Evolutionary conservation across 352 stramenopile genomes (phyloP).

Genomic region (Pythium graminicola): DNA sequence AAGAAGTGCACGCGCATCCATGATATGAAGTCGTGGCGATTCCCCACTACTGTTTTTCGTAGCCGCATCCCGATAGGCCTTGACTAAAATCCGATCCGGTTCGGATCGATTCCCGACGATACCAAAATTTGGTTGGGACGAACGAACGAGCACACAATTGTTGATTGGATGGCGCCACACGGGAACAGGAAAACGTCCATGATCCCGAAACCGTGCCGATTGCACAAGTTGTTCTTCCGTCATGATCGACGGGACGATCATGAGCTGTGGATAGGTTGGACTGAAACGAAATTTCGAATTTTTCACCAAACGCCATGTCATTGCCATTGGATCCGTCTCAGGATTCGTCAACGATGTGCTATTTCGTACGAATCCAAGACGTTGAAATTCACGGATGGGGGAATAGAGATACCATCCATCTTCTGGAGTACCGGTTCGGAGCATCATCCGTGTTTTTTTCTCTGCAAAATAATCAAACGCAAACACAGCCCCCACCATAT

Average conservation of each 20-base stretch:
- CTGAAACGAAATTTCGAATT: slow-evolving; percentile 91
- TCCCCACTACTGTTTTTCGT: slow-evolving; percentile 69
- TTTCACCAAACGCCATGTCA: slow-evolving; percentile 82
- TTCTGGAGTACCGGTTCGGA: slow-evolving; percentile 35
- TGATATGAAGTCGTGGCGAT: slow-evolving; percentile 74
- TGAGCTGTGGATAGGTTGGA: slow-evolving; percentile 91
- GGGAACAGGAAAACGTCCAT: slow-evolving; percentile 88
- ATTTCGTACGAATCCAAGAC: slow-evolving; percentile 64
- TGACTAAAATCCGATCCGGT: slow-evolving; percentile 88
- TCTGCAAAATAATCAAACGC: slow-evolving; percentile 78
- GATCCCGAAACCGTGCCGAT: slow-evolving; percentile 88
- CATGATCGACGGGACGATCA: slow-evolving; percentile 92
- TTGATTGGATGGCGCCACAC: slow-evolving; percentile 90
- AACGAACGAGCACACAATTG: slow-evolving; percentile 92
- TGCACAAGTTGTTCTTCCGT: slow-evolving; percentile 89
- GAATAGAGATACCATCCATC: slow-evolving; percentile 83
- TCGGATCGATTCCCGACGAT: slow-evolving; percentile 91
- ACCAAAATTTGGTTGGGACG: slow-evolving; percentile 95
- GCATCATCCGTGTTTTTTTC: slow-evolving; percentile 39
- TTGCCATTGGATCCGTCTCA: slow-evolving; percentile 22
- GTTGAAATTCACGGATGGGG: slow-evolving; percentile 74
- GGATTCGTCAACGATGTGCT: slow-evolving; percentile 27
- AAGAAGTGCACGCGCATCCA: slow-evolving; percentile 77
- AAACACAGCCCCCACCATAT: slow-evolving; percentile 65
- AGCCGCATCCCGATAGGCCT: slow-evolving; percentile 77